Evolutionary conservation across 345 rosid species (phyloP).

Genomic region (Mallotus nudiflorus): DNA sequence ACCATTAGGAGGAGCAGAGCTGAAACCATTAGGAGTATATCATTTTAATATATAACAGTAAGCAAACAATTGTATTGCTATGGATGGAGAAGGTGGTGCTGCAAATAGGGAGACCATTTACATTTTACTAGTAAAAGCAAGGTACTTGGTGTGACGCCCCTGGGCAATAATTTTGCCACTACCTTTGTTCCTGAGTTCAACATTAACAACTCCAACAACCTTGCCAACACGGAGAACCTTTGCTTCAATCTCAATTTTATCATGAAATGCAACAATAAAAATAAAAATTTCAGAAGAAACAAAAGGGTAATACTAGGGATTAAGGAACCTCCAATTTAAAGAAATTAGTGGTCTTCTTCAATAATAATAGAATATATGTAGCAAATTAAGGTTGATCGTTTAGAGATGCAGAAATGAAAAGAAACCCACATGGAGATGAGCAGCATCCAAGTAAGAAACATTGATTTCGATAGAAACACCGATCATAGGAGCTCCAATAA

Average conservation of each 20-base stretch:
- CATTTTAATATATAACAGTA: too few relatives aligned
- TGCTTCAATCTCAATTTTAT: constrained; percentile 70
- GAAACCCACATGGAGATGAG: constrained; percentile 64
- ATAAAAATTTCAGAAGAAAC: too few relatives aligned
- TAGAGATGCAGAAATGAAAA: too few relatives aligned
- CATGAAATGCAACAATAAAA: too few relatives aligned
- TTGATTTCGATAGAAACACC: constrained; percentile 92
- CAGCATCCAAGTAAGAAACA: constrained; percentile 85
- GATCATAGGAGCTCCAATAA: constrained; percentile 42
- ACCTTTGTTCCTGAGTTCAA: constrained; percentile 78
- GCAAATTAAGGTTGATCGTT: too few relatives aligned
- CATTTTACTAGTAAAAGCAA: constrained; percentile 49
- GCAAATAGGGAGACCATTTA: constrained; percentile 24
- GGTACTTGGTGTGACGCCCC: constrained; percentile 94
- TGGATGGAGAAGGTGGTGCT: not conserved
- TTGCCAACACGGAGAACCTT: constrained; percentile 73
- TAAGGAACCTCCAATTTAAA: too few relatives aligned
- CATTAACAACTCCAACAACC: constrained; percentile 67
- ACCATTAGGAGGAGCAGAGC: too few relatives aligned
- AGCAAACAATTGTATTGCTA: not conserved
- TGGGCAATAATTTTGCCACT: constrained; percentile 80
- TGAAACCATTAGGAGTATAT: too few relatives aligned
- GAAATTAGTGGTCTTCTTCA: too few relatives aligned
- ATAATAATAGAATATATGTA: too few relatives aligned
- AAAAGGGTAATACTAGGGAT: too few relatives aligned